Percentiles rank a stretch among this genome's conserved stretches.
Evolutionary conservation across 371 early-diverging fungal genomes (phyloP).

Genomic region (Rhizopus arrhizus): DNA sequence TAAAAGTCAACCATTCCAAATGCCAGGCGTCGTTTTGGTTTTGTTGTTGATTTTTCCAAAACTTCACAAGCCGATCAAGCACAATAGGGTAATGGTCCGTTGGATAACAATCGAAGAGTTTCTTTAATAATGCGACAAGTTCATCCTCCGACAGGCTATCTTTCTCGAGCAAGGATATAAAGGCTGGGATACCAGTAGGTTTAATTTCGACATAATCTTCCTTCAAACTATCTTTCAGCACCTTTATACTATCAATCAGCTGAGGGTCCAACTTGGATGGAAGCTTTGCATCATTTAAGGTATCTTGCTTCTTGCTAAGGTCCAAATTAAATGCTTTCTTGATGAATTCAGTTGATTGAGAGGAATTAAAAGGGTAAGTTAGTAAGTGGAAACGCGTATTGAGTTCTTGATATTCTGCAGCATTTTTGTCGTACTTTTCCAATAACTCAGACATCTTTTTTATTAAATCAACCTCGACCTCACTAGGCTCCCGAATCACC

Average conservation of each 20-base stretch:
- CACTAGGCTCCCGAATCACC: slow-evolving; percentile 23
- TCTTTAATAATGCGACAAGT: slow-evolving; percentile 1
- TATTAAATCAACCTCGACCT: slow-evolving; percentile 26
- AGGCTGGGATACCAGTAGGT: slow-evolving; percentile 14
- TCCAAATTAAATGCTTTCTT: slow-evolving; percentile 15
- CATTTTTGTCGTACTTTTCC: background rate
- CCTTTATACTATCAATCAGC: slow-evolving; percentile 10
- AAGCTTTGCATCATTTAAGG: background rate
- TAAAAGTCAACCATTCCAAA: background rate
- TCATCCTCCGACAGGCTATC: background rate
- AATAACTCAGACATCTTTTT: slow-evolving; percentile 22
- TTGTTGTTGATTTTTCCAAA: slow-evolving; percentile 7
- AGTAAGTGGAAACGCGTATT: slow-evolving; percentile 40
- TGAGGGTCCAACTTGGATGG: slow-evolving; percentile 13
- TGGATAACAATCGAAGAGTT: slow-evolving; percentile 8
- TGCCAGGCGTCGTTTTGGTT: background rate
- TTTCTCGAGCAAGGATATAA: background rate
- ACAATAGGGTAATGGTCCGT: slow-evolving; percentile 13
- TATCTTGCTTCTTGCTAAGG: background rate
- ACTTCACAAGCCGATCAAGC: slow-evolving; percentile 5
- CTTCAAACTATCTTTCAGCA: slow-evolving; percentile 12
- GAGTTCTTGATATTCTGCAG: slow-evolving; percentile 16
- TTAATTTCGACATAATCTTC: slow-evolving; percentile 14
- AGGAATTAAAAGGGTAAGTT: slow-evolving; percentile 32
- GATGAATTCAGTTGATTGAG: slow-evolving; percentile 27